phyloP scores from a whole-genome alignment of 2,329 filamentous ascomycete genomes.

The Venturia oleaginea region DNA sequence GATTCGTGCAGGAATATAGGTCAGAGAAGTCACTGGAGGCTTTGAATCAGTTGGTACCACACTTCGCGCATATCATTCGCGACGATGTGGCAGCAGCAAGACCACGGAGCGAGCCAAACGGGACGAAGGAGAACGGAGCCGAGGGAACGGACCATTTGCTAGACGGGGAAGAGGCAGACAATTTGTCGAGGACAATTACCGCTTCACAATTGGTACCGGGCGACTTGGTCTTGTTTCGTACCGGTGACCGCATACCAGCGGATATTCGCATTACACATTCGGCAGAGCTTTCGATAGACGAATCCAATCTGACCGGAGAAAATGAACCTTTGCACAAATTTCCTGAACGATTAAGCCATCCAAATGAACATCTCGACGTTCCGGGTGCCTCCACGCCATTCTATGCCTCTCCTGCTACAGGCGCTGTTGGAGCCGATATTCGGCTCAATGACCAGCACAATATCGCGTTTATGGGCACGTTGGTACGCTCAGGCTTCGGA shows the following conservation, averaged over 20 bases:
- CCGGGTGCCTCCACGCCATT: constrained; percentile 33
- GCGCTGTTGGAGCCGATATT: constrained; percentile 54
- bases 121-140: constrained; percentile 18
- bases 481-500: constrained; percentile 90
- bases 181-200: constrained; percentile 73
- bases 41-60: constrained; percentile 84
- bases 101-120: constrained; percentile 19
- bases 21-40: constrained; percentile 97
- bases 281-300: constrained; percentile 85
- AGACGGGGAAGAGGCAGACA: constrained; percentile 55
- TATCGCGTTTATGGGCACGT: constrained; percentile 95
- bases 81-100: constrained; percentile 26
- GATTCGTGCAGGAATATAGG: constrained; percentile 93
- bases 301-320: constrained; percentile 93
- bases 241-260: constrained; percentile 90
- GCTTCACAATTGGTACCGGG: constrained; percentile 83
- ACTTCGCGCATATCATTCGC: constrained; percentile 90
- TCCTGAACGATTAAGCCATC: constrained; percentile 47
- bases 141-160: constrained; percentile 41
- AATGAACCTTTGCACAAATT: constrained; percentile 85
- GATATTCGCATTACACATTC: constrained; percentile 91
- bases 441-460: constrained; percentile 70
- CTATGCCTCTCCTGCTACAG: constrained; percentile 49
- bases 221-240: constrained; percentile 87
- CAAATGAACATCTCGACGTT: constrained; percentile 11